A percentile compares a stretch with the other conserved stretches of the same genome.
phyloP scores from a whole-genome alignment of 2,329 filamentous ascomycete genomes.

The Trichoderma endophyticum region DNA sequence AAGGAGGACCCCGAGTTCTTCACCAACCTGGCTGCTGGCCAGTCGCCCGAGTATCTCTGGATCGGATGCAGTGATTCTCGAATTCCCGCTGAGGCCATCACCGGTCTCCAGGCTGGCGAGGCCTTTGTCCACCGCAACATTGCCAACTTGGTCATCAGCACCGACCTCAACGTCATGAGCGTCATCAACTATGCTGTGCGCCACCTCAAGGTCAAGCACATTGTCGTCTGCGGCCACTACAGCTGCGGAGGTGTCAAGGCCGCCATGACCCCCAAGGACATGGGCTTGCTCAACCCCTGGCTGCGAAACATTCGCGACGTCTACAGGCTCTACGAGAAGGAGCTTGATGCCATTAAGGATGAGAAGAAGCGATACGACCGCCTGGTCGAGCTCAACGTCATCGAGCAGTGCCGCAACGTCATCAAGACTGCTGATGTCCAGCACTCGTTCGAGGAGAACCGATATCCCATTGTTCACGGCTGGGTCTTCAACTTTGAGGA shows the following conservation, averaged over 20 bases:
- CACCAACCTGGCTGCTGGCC: slow-evolving; percentile 59
- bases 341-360: slow-evolving; percentile 63
- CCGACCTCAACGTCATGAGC: slow-evolving; percentile 74
- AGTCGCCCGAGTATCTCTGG: slow-evolving; percentile 74
- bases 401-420: slow-evolving; percentile 72
- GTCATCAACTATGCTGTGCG: slow-evolving; percentile 86
- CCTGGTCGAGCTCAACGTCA: slow-evolving; percentile 80
- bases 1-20: slow-evolving; percentile 63
- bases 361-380: slow-evolving; percentile 61
- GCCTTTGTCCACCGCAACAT: slow-evolving; percentile 87
- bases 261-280: slow-evolving; percentile 67
- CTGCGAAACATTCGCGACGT: slow-evolving; percentile 72
- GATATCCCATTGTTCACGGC: slow-evolving; percentile 67
- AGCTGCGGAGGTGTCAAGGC: slow-evolving; percentile 74
- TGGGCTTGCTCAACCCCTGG: slow-evolving; percentile 71
- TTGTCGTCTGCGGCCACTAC: slow-evolving; percentile 76
- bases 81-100: slow-evolving; percentile 85
- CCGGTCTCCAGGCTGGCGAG: slow-evolving; percentile 80
- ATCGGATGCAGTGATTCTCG: slow-evolving; percentile 89
- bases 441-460: slow-evolving; percentile 61
- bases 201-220: slow-evolving; percentile 77
- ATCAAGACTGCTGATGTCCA: slow-evolving; percentile 79
- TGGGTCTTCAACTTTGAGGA: slow-evolving; percentile 71
- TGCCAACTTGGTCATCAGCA: slow-evolving; percentile 44
- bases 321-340: slow-evolving; percentile 66